A percentile compares a stretch with the other conserved stretches of the same genome.
These are phyloP conservation scores for Candida anglica DNA, from an alignment of 805 yeast genomes.

Conservation along the genomic window DNA sequence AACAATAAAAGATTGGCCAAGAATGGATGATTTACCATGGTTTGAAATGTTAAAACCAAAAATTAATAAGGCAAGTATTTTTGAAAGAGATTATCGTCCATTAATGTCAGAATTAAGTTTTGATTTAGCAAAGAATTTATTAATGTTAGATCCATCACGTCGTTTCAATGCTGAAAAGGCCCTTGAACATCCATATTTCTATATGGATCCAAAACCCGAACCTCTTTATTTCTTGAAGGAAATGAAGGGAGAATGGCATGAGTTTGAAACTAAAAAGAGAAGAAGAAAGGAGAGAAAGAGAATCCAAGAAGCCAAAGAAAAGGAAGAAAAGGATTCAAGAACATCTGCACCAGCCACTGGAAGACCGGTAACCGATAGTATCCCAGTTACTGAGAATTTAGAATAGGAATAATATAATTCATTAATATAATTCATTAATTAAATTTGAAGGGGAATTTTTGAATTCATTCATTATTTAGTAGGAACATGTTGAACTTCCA, in stretches of 20 bases:
- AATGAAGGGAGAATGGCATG: slow-evolving; percentile 92
- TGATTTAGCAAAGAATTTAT: slow-evolving; percentile 59
- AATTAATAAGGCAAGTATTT: slow-evolving; percentile 26
- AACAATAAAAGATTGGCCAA: slow-evolving; percentile 68
- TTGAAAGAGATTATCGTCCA: slow-evolving; percentile 27
- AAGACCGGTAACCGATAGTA: too few relatives aligned
- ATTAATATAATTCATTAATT: too few relatives aligned
- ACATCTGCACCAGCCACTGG: too few relatives aligned
- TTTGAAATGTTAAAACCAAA: slow-evolving; percentile 75
- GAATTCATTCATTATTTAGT: too few relatives aligned
- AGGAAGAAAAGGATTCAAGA: background rate
- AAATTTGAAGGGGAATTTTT: too few relatives aligned
- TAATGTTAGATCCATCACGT: slow-evolving; percentile 63
- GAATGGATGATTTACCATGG: slow-evolving; percentile 82
- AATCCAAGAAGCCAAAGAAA: slow-evolving; percentile 24
- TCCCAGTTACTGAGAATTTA: too few relatives aligned
- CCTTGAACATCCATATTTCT: slow-evolving; percentile 65
- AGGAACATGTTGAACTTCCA: too few relatives aligned
- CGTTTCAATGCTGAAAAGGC: slow-evolving; percentile 72
- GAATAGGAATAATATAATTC: too few relatives aligned
- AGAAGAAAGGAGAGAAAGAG: slow-evolving; percentile 47
- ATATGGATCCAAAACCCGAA: slow-evolving; percentile 61
- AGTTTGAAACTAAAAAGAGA: slow-evolving; percentile 86
- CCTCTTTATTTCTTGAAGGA: slow-evolving; percentile 52
- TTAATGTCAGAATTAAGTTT: slow-evolving; percentile 51